phyloP scores from a whole-genome alignment of 805 yeast genomes.

The Grigorovia jiainica region DNA sequence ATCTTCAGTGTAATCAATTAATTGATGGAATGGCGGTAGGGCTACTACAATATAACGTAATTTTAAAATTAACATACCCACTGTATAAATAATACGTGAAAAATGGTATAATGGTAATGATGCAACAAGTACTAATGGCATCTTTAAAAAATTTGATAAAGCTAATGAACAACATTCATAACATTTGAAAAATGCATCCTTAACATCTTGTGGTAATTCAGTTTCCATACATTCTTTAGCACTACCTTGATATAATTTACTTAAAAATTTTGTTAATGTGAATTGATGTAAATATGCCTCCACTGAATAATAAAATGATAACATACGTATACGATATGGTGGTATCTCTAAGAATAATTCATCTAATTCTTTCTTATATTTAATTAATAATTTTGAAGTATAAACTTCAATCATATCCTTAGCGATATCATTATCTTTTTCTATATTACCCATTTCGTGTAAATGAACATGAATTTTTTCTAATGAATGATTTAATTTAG shows the following conservation, averaged over 20 bases:
- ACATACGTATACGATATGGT: conserved; percentile 31
- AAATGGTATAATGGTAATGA: conserved; percentile 48
- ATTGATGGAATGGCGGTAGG: conserved; percentile 37
- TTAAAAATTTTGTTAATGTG: conserved; percentile 23
- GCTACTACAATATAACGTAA: conserved; percentile 47
- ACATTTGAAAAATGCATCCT: conserved; percentile 40
- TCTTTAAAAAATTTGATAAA: conserved; percentile 38
- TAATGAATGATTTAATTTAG: conserved; percentile 47
- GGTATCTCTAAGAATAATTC: conserved; percentile 32
- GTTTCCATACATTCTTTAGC: conserved; percentile 6
- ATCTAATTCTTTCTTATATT: conserved; percentile 41
- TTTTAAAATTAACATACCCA: conserved; percentile 49
- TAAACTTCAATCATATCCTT: conserved; percentile 14
- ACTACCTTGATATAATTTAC: conserved; percentile 4
- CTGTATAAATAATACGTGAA: conserved; percentile 51
- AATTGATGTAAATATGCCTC: conserved; percentile 64
- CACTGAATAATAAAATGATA: conserved; percentile 50
- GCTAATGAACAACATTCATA: conserved; percentile 45
- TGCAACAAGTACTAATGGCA: conserved; percentile 40
- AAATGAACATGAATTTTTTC: conserved; percentile 50
- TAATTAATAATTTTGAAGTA: conserved; percentile 19
- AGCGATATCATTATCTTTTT: conserved; percentile 5
- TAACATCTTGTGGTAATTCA: conserved; percentile 24
- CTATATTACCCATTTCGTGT: conserved; percentile 29
- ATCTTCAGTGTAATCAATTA: conserved; percentile 39